Conservation (phyloP, 2,329 filamentous ascomycete species). For the Penicillium sclerotigenum region DNA sequence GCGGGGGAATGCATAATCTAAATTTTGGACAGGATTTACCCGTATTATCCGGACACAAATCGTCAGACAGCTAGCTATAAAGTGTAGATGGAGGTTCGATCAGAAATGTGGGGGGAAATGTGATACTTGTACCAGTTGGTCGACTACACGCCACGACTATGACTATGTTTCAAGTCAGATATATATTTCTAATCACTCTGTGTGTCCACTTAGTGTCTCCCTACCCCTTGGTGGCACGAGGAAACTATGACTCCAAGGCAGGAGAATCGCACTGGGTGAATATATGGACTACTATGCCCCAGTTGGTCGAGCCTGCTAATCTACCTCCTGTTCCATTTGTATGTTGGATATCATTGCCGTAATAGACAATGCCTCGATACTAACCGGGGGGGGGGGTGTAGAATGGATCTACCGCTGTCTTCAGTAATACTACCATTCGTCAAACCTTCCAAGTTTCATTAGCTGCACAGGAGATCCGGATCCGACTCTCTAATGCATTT, state of each 20-base stretch:
- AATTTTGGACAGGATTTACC: not conserved
- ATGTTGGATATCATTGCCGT: not conserved
- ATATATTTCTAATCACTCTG: not conserved
- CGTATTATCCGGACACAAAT: not conserved
- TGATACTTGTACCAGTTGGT: not conserved
- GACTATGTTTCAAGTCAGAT: not conserved
- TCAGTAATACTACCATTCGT: conserved; percentile 61
- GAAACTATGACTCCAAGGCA: not conserved
- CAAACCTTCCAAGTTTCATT: conserved; percentile 63
- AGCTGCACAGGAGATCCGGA: conserved; percentile 54
- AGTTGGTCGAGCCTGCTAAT: conserved; percentile 61
- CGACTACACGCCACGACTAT: not conserved
- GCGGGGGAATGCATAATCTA: not conserved
- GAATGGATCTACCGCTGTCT: conserved; percentile 55
- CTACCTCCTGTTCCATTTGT: conserved; percentile 59
- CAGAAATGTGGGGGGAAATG: not conserved
- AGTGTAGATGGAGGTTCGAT: not conserved
- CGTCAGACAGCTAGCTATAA: not conserved
- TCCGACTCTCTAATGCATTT: conserved; percentile 65
- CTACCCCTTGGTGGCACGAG: not conserved
- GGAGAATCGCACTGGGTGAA: conserved; percentile 53
- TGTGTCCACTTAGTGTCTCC: not conserved
- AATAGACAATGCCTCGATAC: not conserved
- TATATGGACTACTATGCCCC: conserved; percentile 65
- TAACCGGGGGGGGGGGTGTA: conserved; percentile 22